Evolutionary conservation across 176 grass and related monocot species (phyloP), one percentile per base, ranked within the genome.

Genomic region (Bolboschoenus planiculmis): DNA sequence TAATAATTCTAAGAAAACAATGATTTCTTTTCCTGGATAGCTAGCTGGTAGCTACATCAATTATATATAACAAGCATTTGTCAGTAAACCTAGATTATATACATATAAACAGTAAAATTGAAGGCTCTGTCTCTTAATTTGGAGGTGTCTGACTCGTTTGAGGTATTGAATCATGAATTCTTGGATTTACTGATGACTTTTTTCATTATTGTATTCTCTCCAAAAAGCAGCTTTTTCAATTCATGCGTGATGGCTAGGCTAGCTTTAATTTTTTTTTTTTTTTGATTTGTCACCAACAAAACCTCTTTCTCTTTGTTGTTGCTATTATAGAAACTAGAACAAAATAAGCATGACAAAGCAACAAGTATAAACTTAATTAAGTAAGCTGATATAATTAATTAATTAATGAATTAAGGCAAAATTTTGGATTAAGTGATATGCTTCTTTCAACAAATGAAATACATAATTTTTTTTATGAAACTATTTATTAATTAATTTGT

Each of bases 161-260:
- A n/a, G n/a, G n/a, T n/a, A n/a, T n/a, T 11, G 2, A 39, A 36
- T 56, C 29, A 80, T 81, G 15, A 62, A 62, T n/a, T 81, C 56
- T 42, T 57, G 77, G 21, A 51, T 67, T 67, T 67, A 67, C 34
- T n/a, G 7, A n/a, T 27, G 10, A 43, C 68, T 2, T 73, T 46
- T 73, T 68, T 18, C 23, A 76, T 76, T 51, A 50, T 76, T 76
- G 14, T 76, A 76, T 51, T 76, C 44, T 1, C 26, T 76, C 16
- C 44, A 76, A 31, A 76, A 31, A 76, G 40, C 10, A 48, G 42
- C 42, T 48, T 76, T 76, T 51, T 61, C 10, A 51, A 27, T 76
- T 30, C 72, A 51, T 76, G 72, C 44, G 26, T 76, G 72, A 76
- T 76, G 26, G 71, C 39, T 50, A 75, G 26, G 71, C 39, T 50